phyloP scores from a whole-genome alignment of 352 stramenopile genomes.

The Blastocystis sp. region DNA sequence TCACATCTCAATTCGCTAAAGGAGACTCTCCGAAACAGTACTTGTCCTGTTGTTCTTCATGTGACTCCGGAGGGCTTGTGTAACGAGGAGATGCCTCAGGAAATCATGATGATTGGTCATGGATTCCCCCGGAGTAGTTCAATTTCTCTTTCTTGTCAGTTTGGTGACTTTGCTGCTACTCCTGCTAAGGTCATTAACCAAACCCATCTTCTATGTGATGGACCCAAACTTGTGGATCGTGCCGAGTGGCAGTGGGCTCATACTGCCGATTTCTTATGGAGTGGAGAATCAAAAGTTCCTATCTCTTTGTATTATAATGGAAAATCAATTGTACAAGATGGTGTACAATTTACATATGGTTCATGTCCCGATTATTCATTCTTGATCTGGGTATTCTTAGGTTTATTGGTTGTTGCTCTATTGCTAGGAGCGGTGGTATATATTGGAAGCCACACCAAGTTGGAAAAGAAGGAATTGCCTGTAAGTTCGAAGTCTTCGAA shows the following conservation, averaged over 20 bases:
- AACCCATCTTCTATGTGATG: slow-evolving; percentile 52
- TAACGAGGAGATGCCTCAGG: slow-evolving; percentile 55
- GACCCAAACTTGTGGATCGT: slow-evolving; percentile 57
- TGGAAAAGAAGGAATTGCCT: slow-evolving; percentile 39
- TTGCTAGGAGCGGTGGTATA: slow-evolving; percentile 52
- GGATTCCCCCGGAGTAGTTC: slow-evolving; percentile 20
- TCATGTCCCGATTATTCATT: slow-evolving; percentile 45
- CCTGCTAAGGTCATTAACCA: slow-evolving; percentile 43
- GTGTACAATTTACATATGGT: slow-evolving; percentile 26
- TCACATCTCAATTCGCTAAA: background rate
- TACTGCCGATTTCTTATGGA: slow-evolving; percentile 56
- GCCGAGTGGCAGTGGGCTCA: slow-evolving; percentile 47
- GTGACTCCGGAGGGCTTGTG: slow-evolving; percentile 9
- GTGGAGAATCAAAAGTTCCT: slow-evolving; percentile 19
- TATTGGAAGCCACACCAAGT: slow-evolving; percentile 47
- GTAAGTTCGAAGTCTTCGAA: background rate
- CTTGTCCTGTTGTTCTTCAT: slow-evolving; percentile 28
- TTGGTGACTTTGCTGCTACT: slow-evolving; percentile 26
- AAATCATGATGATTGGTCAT: slow-evolving; percentile 64
- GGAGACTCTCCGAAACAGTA: slow-evolving; percentile 48
- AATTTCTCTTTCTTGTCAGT: slow-evolving; percentile 34
- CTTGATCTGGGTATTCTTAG: slow-evolving; percentile 63
- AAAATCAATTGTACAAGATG: slow-evolving; percentile 23
- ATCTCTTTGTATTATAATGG: slow-evolving; percentile 57
- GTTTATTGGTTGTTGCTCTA: slow-evolving; percentile 34